A percentile compares a stretch with the other conserved stretches of the same genome.
These are phyloP conservation scores for Cymbidium sinense DNA, from an alignment of 106 monocot genomes.

Conservation along the genomic window DNA sequence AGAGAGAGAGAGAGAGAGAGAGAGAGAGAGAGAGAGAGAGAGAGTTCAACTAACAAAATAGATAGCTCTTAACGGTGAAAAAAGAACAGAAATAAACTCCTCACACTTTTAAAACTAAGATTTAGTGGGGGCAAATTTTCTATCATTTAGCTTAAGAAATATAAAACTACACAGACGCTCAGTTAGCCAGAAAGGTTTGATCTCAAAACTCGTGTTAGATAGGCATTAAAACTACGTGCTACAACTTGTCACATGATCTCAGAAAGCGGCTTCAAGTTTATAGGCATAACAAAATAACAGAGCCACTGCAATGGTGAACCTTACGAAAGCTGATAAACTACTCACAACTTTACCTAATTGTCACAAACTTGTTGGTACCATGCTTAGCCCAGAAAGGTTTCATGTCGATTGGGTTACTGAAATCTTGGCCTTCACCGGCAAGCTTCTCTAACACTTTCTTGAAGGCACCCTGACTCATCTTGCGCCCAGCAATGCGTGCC, in stretches of 20 bases:
- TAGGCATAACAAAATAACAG: slow-evolving; percentile 8
- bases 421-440: slow-evolving; percentile 41
- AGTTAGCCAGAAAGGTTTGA: slow-evolving; percentile 4
- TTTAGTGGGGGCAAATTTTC: neutral
- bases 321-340: neutral
- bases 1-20: too few relatives aligned
- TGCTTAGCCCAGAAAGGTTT: slow-evolving; percentile 54
- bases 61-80: neutral
- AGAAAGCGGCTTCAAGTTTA: slow-evolving; percentile 9
- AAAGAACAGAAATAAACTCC: neutral
- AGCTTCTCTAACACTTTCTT: slow-evolving; percentile 59
- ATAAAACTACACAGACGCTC: neutral
- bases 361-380: slow-evolving; percentile 60
- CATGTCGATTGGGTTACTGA: slow-evolving; percentile 42
- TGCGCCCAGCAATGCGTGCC: slow-evolving; percentile 45
- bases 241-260: slow-evolving; percentile 12
- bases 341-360: slow-evolving; percentile 38
- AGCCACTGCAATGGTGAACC: neutral
- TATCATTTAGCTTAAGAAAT: neutral
- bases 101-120: neutral
- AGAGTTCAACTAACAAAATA: neutral
- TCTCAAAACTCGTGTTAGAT: slow-evolving; percentile 13
- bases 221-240: neutral
- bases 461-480: slow-evolving; percentile 57
- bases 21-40: too few relatives aligned